Conservation (phyloP, 345 rosid species). For the Hibiscus tridactylites region DNA sequence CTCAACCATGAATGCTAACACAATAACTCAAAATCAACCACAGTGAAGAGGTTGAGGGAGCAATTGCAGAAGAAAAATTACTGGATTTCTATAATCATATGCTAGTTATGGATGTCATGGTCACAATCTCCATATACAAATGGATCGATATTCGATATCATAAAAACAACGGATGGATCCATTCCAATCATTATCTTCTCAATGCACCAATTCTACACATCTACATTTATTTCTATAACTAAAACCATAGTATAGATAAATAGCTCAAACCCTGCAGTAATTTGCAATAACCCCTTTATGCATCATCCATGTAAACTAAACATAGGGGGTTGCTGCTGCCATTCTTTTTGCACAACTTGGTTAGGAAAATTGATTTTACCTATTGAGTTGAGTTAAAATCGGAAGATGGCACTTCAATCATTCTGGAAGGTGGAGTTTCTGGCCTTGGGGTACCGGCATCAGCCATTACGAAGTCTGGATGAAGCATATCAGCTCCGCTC, state of each 20-base stretch:
- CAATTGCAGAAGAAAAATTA: too few relatives aligned
- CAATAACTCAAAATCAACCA: too few relatives aligned
- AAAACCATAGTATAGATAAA: background rate
- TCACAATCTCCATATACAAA: background rate
- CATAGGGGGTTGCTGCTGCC: background rate
- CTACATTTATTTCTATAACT: background rate
- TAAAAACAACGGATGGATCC: background rate
- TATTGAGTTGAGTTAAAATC: slow-evolving; percentile 24
- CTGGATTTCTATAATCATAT: too few relatives aligned
- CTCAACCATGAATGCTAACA: too few relatives aligned
- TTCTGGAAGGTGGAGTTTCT: slow-evolving; percentile 43
- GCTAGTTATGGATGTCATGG: background rate
- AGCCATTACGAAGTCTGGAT: slow-evolving; percentile 46
- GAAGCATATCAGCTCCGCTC: slow-evolving; percentile 36
- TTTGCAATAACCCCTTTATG: background rate
- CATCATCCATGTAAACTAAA: background rate
- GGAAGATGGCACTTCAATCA: slow-evolving; percentile 30
- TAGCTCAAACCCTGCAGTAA: background rate
- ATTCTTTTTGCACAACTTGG: background rate
- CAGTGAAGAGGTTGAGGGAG: too few relatives aligned
- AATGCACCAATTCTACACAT: background rate
- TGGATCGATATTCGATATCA: background rate
- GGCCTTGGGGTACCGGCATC: slow-evolving; percentile 42
- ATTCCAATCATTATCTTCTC: background rate
- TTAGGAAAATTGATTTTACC: slow-evolving; percentile 24